phyloP scores from a whole-genome alignment of 2,329 filamentous ascomycete genomes.

The Penicillium sp. region DNA sequence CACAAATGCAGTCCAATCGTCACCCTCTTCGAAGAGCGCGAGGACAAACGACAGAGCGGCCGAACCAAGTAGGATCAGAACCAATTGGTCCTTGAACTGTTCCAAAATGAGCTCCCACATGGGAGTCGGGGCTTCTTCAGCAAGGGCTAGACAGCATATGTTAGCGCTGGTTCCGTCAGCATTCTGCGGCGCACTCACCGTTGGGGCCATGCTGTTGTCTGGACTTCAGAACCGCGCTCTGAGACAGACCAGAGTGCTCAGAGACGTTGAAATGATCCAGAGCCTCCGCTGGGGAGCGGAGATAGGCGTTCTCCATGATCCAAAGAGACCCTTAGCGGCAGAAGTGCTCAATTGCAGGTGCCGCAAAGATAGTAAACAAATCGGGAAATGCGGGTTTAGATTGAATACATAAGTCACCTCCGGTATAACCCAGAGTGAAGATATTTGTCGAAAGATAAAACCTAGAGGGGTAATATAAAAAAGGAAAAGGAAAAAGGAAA shows the following conservation, averaged over 20 bases:
- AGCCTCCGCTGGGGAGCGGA: conserved; percentile 51
- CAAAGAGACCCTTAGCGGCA: conserved; percentile 9
- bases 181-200: conserved; percentile 43
- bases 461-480: conserved; percentile 7
- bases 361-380: conserved; percentile 19
- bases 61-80: conserved; percentile 90
- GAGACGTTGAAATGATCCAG: conserved; percentile 55
- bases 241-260: conserved; percentile 53
- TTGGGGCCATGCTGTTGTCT: conserved; percentile 56
- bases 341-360: conserved; percentile 5
- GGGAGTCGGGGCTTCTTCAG: conserved; percentile 92
- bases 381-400: conserved; percentile 14
- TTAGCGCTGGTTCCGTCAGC: conserved; percentile 17
- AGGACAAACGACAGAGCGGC: conserved; percentile 91
- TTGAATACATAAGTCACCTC: conserved; percentile 16
- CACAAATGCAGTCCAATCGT: conserved; percentile 96
- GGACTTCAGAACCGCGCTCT: conserved; percentile 48
- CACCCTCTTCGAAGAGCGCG: conserved; percentile 87
- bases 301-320: conserved; percentile 57
- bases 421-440: conserved; percentile 14
- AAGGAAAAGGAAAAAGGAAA: neutral
- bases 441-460: conserved; percentile 5
- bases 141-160: conserved; percentile 55
- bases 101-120: conserved; percentile 96
- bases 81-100: conserved; percentile 98